phyloP scores from a whole-genome alignment of 805 yeast genomes.

The Candida xyloterini region DNA sequence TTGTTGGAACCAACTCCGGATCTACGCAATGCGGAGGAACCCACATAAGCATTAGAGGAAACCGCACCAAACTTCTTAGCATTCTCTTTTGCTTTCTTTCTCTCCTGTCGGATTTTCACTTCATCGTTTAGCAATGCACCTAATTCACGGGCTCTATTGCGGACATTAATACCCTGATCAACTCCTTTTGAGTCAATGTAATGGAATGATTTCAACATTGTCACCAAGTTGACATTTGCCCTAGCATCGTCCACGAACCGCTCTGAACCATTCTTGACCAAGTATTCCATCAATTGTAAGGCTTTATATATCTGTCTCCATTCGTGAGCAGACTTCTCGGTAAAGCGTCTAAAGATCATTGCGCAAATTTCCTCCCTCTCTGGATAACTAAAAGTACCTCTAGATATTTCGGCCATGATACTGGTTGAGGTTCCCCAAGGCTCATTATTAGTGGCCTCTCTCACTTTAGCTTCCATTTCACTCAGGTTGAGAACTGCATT shows the following conservation, averaged over 20 bases:
- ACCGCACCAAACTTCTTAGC: slow-evolving; percentile 81
- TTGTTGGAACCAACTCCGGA: slow-evolving; percentile 36
- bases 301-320: slow-evolving; percentile 98
- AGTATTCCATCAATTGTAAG: slow-evolving; percentile 84
- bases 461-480: slow-evolving; percentile 94
- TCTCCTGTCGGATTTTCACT: slow-evolving; percentile 68
- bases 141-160: slow-evolving; percentile 83
- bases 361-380: slow-evolving; percentile 78
- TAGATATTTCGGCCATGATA: slow-evolving; percentile 91
- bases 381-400: slow-evolving; percentile 84
- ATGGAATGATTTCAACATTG: slow-evolving; percentile 89
- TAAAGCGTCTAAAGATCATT: slow-evolving; percentile 81
- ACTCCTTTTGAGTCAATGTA: slow-evolving; percentile 90
- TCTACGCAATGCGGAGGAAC: slow-evolving; percentile 35
- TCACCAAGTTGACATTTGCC: slow-evolving; percentile 72
- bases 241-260: slow-evolving; percentile 94
- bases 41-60: slow-evolving; percentile 49
- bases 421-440: slow-evolving; percentile 98
- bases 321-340: slow-evolving; percentile 93
- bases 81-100: slow-evolving; percentile 87
- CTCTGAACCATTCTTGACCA: slow-evolving; percentile 90
- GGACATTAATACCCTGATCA: slow-evolving; percentile 93
- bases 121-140: slow-evolving; percentile 73
- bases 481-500: slow-evolving; percentile 93
- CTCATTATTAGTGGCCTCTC: slow-evolving; percentile 97